Evolutionary conservation across 345 rosid genomes (phyloP), one percentile per base, ranked within the genome.

Genomic region (Salix brachista): DNA sequence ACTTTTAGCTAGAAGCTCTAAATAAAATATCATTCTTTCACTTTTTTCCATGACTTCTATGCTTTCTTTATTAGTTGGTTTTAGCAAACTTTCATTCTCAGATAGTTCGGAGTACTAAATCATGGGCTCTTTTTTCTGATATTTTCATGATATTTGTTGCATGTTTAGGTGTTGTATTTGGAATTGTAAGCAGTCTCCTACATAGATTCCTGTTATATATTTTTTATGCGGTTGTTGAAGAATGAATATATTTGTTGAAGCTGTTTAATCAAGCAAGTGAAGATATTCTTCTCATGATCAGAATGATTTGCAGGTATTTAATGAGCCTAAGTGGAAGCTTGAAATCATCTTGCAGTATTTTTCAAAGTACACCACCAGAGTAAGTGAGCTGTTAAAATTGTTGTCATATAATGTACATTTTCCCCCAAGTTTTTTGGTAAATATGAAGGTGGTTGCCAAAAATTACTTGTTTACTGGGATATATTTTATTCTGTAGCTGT

Each of bases 301-400:
- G 36, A 37, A 46, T 76, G 34, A n/a, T 71, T 69, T 83, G 74
- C 91, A 93, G 97, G 88, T 80, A 39, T 91, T 93, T 70, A 75
- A 81, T 42, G 86, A 91, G 71, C 91, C 94, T 61, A 93, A 87
- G 78, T 90, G 96, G 99, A 95, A 95, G 87, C 85, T 90, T 73
- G 96, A 88, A 83, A 82, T 95, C 41, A 81, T 91, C 62, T 75
- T 86, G 82, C 96, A 84, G 80, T 95, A 89, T 71, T 84, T 93
- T 46, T 67, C 69, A 37, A 95, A 91, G 80, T 95, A 93, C 81
- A 80, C 75, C 41, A 72, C 90, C 30, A 91, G 88, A 92, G 97
- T 89, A 74, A 75, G 72, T 73, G 34, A 26, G 2, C 28, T 67
- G 58, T 69, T 52, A 41, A 26, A 11, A 14, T 56, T 13, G 13